A percentile compares a stretch with the other conserved stretches of the same genome.
Evolutionary conservation across 768 basidiomycete species (phyloP).

Genomic region (Rhodosporidiobolus sp.): DNA sequence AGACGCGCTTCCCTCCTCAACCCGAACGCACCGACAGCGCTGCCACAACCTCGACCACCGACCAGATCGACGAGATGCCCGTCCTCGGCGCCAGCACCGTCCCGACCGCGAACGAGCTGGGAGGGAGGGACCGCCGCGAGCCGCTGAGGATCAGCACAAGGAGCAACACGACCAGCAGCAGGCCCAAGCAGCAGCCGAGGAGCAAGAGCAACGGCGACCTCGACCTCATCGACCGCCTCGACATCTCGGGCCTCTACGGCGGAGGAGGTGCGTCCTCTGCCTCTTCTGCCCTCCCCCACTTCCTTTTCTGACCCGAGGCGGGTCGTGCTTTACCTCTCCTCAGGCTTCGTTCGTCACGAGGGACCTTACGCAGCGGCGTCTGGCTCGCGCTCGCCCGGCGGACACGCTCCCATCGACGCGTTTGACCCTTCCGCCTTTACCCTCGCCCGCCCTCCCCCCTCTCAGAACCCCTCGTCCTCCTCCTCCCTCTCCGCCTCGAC

Average conservation of each 20-base stretch:
- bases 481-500: not conserved
- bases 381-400: constrained; percentile 22
- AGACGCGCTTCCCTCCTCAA: constrained; percentile 5
- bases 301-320: not conserved
- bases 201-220: constrained; percentile 30
- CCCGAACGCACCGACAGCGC: constrained; percentile 14
- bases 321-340: not conserved
- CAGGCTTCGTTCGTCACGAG: constrained; percentile 39
- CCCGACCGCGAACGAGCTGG: not conserved
- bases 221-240: constrained; percentile 40
- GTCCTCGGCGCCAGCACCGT: constrained; percentile 2
- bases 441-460: constrained; percentile 18
- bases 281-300: no score
- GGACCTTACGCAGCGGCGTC: constrained; percentile 40
- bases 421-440: constrained; percentile 35
- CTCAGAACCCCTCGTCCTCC: not conserved
- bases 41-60: not conserved
- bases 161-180: not conserved
- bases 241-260: constrained; percentile 40
- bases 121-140: not conserved
- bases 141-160: not conserved
- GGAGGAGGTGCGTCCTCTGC: constrained; percentile 33
- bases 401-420: constrained; percentile 35
- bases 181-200: constrained; percentile 2
- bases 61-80: constrained; percentile 15